Percentiles rank a stretch among this genome's conserved stretches.
phyloP scores from a whole-genome alignment of 2,329 filamentous ascomycete species.

The Coniochaeta hoffmannii region DNA sequence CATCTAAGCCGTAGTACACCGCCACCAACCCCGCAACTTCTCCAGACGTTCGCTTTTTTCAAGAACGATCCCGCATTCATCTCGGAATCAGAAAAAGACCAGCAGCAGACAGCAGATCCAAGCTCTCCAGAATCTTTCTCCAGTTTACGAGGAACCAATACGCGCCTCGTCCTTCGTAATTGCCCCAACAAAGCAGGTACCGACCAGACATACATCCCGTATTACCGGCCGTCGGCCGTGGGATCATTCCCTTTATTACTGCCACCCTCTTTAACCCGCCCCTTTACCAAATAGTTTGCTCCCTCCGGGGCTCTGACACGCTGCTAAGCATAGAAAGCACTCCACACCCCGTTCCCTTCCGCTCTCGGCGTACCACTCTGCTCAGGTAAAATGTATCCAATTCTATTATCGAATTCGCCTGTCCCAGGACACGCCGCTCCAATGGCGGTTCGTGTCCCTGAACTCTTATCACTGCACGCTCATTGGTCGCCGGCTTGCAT shows the following conservation, averaged over 20 bases:
- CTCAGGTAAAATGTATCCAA: slow-evolving; percentile 12
- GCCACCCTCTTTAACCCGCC: background rate
- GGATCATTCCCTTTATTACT: background rate
- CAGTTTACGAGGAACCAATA: background rate
- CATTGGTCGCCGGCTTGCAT: background rate
- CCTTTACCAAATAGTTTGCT: background rate
- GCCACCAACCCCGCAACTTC: background rate
- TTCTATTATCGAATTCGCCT: slow-evolving; percentile 9
- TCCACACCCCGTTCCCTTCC: background rate
- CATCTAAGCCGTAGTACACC: background rate
- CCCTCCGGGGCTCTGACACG: background rate
- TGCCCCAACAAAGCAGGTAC: background rate
- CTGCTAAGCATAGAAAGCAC: too few species aligned
- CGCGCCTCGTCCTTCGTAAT: background rate
- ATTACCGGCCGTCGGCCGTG: background rate
- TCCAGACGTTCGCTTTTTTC: background rate
- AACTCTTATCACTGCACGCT: background rate
- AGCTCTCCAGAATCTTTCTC: background rate
- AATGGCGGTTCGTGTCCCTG: background rate
- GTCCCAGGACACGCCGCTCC: background rate
- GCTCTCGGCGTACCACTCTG: background rate
- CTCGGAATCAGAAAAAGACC: too few species aligned
- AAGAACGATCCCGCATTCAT: too few species aligned
- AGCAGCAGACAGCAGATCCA: too few species aligned
- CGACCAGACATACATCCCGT: background rate